A percentile compares a stretch with the other conserved stretches of the same genome.
Evolutionary conservation across 768 basidiomycete genomes (phyloP).

Genomic region (Aureoboletus auriporus): DNA sequence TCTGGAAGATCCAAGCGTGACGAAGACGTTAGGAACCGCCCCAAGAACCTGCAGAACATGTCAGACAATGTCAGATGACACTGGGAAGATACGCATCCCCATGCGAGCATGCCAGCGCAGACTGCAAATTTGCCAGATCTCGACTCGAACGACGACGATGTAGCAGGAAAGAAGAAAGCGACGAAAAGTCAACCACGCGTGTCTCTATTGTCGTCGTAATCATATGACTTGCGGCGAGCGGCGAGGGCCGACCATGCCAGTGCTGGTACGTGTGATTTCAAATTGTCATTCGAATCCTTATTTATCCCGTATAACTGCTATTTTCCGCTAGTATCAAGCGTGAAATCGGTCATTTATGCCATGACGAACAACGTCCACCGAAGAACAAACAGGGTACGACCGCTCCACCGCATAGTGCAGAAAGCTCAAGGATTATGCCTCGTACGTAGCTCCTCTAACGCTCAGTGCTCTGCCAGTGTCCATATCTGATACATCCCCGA

Average conservation of each 20-base stretch:
- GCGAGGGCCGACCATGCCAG: conserved; percentile 85
- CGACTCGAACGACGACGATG: conserved; percentile 32
- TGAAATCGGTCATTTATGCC: conserved; percentile 92
- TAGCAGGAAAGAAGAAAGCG: conserved; percentile 50
- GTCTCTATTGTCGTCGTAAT: conserved; percentile 88
- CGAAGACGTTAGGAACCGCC: no score
- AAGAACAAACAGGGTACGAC: conserved; percentile 43
- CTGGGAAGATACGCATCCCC: conserved; percentile 27
- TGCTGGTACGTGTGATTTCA: conserved; percentile 68
- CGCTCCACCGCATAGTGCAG: conserved; percentile 22
- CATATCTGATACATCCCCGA: neutral
- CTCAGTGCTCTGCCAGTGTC: neutral
- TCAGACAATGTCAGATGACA: no score
- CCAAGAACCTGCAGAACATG: no score
- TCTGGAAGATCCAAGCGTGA: no score
- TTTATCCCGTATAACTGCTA: conserved; percentile 5
- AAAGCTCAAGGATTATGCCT: conserved; percentile 32
- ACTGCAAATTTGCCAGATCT: conserved; percentile 12
- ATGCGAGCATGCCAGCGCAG: conserved; percentile 20
- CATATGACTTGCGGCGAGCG: conserved; percentile 95
- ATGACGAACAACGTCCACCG: conserved; percentile 68
- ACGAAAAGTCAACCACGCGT: conserved; percentile 89
- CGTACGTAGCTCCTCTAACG: conserved; percentile 16
- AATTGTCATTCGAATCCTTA: neutral
- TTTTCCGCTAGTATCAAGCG: conserved; percentile 77